A percentile compares a stretch with the other conserved stretches of the same genome.
Evolutionary conservation across 768 basidiomycete genomes (phyloP).

Genomic region (Crepidotus variabilis): DNA sequence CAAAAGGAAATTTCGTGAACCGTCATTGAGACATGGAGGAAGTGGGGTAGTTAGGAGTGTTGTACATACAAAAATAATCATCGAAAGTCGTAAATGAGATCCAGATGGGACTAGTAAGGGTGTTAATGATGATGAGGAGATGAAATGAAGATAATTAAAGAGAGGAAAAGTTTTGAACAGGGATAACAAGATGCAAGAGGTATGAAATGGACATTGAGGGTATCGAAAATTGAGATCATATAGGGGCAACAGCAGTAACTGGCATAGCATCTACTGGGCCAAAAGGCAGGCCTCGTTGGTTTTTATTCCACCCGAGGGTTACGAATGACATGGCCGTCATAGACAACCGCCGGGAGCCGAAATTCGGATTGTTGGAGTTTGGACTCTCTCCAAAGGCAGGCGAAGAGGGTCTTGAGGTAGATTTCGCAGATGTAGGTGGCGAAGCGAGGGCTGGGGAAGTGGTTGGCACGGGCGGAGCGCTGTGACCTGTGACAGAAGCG

Average conservation of each 20-base stretch:
- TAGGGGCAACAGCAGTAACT: background rate
- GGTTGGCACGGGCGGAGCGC: background rate
- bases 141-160: background rate
- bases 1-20: background rate
- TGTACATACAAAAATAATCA: background rate
- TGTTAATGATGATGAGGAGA: background rate
- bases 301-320: slow-evolving; percentile 3
- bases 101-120: background rate
- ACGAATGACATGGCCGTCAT: background rate
- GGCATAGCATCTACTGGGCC: background rate
- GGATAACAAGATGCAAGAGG: background rate
- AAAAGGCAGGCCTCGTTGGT: background rate
- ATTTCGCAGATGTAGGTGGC: background rate
- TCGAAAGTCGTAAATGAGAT: background rate
- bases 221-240: background rate
- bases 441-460: background rate
- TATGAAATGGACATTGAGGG: background rate
- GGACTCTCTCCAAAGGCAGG: background rate
- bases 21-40: background rate
- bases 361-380: background rate
- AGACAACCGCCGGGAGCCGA: background rate
- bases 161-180: background rate
- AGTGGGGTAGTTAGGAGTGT: background rate
- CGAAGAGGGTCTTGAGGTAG: background rate
- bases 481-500: background rate